Base-by-base conservation (phyloP, 129 eudicot species). In the Escallonia rubra region DNA sequence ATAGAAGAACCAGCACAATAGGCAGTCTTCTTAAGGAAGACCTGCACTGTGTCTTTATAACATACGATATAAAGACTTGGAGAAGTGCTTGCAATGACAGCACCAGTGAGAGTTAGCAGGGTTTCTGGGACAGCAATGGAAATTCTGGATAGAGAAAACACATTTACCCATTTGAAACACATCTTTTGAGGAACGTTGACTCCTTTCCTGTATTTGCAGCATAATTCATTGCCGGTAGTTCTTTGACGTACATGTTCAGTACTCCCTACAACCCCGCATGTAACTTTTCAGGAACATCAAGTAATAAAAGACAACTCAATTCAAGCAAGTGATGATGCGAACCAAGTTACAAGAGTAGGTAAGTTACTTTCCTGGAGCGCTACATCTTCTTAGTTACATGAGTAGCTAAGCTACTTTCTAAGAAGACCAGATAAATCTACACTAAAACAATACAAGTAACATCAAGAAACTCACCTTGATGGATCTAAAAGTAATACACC, bases 191-290 rank as follows among this genome's bases (percentile, higher is more conserved):
- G 72, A 92, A 92, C 67, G 42, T 76, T 14, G 98, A 86, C 57
- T 92, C 70, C 74, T 92, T 92, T 80, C 98, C 98, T 2, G 98
- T 92, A 80, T 92, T 92, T 51, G 98, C 95, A 64, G 98, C 98
- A 88, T 83, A 92, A 61, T 76, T 92, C 98, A 92, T 92, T 59
- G 89, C 83, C 57, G 98, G 96, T 43, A 92, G 79, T 76, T 92
- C 98, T 82, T 84, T 82, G 72, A 39, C 52, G 66, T 92, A 92
- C 14, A 92, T 65, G 47, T 66, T 67, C 72, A 92, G 38, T 38
- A 80, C 75, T 64, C 88, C 95, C 98, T 92, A 74, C 76, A 74
- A 66, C 53, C 48, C 51, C 57, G 34, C 34, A 23, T 23, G 34
- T 23, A 23, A 23, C 34, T 0, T 23, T 23, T 23, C 34, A 23